phyloP scores from a whole-genome alignment of 2,329 filamentous ascomycete species.

The Cadophora malorum region DNA sequence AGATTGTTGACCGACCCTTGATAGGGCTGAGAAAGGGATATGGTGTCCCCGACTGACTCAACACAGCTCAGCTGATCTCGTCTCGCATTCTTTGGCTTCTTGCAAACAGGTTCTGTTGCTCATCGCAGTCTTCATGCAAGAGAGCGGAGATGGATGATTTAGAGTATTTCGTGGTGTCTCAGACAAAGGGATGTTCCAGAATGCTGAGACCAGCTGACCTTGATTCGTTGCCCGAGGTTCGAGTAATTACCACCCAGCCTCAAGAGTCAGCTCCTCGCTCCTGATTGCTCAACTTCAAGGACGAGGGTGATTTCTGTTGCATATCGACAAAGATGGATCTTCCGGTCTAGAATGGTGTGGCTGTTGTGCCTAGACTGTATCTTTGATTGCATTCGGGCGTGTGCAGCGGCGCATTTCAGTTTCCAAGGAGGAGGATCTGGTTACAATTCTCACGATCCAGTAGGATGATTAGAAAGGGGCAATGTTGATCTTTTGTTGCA shows the following conservation, averaged over 20 bases:
- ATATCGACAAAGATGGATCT: conserved; percentile 12
- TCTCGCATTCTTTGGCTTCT: conserved; percentile 5
- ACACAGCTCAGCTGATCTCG: conserved; percentile 7
- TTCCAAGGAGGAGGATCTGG: neutral
- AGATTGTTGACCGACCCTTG: neutral
- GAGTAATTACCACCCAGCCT: neutral
- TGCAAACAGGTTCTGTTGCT: conserved; percentile 11
- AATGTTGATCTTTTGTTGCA: conserved; percentile 7
- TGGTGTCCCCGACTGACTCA: neutral
- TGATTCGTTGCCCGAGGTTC: conserved; percentile 4
- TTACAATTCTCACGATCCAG: conserved; percentile 9
- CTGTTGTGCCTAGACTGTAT: conserved; percentile 8
- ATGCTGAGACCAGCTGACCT: neutral
- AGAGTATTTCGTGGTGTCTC: conserved; percentile 15
- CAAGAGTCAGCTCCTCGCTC: neutral
- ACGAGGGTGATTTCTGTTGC: conserved; percentile 7
- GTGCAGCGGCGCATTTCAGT: conserved; percentile 14
- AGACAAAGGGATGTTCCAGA: conserved; percentile 14
- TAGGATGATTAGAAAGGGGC: neutral
- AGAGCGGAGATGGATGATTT: conserved; percentile 20
- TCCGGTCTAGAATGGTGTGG: conserved; percentile 11
- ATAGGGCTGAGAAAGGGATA: conserved; percentile 10
- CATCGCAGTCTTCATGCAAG: conserved; percentile 22
- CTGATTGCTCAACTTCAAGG: conserved; percentile 1
- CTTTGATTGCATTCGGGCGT: conserved; percentile 16